A percentile compares a stretch with the other conserved stretches of the same genome.
phyloP scores from a whole-genome alignment of 1,284 basidiomycete species.

The Lignosus rhinocerotis region DNA sequence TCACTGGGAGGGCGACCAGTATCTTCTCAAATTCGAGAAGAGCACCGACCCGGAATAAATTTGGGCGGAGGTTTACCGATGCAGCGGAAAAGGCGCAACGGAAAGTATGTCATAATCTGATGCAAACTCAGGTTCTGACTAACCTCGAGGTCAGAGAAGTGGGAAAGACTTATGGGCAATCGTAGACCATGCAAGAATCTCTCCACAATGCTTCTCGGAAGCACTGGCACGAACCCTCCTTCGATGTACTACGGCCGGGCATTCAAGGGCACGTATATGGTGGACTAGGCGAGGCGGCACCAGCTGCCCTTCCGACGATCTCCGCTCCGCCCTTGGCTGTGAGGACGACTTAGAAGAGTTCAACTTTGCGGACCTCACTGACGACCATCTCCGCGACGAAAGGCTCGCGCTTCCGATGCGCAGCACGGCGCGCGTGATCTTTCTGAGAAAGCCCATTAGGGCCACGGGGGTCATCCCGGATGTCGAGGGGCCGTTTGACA shows the following conservation, averaged over 20 bases:
- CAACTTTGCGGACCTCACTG: conserved; percentile 1
- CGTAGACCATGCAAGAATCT: background rate
- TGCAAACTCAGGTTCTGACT: too few relatives aligned
- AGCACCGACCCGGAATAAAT: background rate
- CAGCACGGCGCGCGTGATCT: background rate
- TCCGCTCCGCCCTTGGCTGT: background rate
- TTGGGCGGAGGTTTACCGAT: background rate
- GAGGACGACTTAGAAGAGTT: background rate
- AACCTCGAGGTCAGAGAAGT: background rate
- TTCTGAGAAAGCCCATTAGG: background rate
- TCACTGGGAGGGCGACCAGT: background rate
- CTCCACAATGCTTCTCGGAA: background rate
- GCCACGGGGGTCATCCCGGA: background rate
- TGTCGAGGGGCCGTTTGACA: background rate
- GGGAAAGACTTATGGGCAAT: background rate
- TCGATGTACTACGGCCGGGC: background rate
- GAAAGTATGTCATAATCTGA: background rate
- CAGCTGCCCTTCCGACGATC: background rate
- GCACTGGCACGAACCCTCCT: background rate
- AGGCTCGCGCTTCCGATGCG: background rate
- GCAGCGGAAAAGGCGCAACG: background rate
- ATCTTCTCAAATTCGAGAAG: background rate
- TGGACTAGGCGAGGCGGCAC: background rate
- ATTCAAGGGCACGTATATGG: background rate
- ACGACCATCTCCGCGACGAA: background rate